Base-by-base conservation (phyloP, 768 basidiomycete genomes). In the Kwoniella dendrophila region DNA sequence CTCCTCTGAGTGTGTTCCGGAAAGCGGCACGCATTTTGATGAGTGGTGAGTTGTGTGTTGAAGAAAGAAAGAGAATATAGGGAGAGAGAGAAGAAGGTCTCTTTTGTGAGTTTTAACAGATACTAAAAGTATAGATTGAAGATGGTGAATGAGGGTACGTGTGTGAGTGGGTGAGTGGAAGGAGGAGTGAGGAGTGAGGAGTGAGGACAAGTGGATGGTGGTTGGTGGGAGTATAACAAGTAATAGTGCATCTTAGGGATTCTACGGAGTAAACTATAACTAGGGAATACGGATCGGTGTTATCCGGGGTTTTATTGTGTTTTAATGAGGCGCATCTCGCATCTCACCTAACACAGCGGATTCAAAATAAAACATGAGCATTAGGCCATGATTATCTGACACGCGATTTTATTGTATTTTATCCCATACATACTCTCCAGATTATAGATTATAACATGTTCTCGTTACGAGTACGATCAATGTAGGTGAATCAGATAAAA, bases 11-110 rank as follows among this genome's bases (percentile, higher is more conserved):
- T 24, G 70, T 67, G 47, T 58, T 63, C 51, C 76, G 53, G 44
- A 71, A 63, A 30, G 74, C 73, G 51, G 70, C 61, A 64, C 72
- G 65, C 64, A 78, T 59, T 50, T 72, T 71, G 64, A 74, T 65
- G 63, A 76, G 67, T 62, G 67, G 71, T 62, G 78, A 76, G 70
- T 77, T 76, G 56, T 50, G 40, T 34, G 58, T 50, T 34, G 41
- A 56, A 33, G 50, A 50, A 27, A 44, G 36, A 27, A 40, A 44
- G 34, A 69, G 62, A 48, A 61, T 47, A 11, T 65, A 56, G 44
- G 16, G 67, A 64, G 63, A 70, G 38, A 44, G 54, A 50, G 53
- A 49, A 44, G 29, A 38, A 43, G 41, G 59, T 44, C 36, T 57
- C 58, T 60, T 33, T 58, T 36, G 20, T 57, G 64, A 48, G 59